Evolutionary conservation across 2,329 filamentous ascomycete genomes (phyloP).

Genomic region (Kalmusia sp.): DNA sequence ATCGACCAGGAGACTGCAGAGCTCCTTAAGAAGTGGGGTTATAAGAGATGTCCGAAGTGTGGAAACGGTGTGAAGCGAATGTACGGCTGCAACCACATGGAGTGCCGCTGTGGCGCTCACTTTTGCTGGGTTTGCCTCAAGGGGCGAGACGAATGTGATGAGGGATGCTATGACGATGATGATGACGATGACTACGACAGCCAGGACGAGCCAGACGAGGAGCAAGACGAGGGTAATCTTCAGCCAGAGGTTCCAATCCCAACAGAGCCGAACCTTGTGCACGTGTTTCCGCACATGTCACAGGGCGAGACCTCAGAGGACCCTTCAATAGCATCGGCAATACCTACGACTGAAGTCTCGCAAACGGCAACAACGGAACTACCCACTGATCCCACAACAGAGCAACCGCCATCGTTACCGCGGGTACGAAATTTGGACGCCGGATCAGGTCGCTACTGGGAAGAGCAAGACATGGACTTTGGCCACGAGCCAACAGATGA

Average conservation of each 20-base stretch:
- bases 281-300: not conserved
- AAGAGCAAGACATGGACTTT: conserved; percentile 36
- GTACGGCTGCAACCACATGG: conserved; percentile 58
- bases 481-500: conserved; percentile 45
- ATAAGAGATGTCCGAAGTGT: conserved; percentile 60
- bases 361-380: too few species aligned
- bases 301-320: conserved; percentile 10
- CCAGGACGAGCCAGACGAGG: conserved; percentile 32
- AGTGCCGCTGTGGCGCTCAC: conserved; percentile 58
- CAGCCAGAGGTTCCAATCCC: not conserved
- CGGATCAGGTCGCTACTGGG: conserved; percentile 40
- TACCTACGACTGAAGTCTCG: not conserved
- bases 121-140: conserved; percentile 57
- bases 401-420: conserved; percentile 4
- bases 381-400: not conserved
- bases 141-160: conserved; percentile 41
- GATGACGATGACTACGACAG: conserved; percentile 31
- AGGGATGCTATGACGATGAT: conserved; percentile 22
- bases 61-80: conserved; percentile 56
- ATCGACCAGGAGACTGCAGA: conserved; percentile 45
- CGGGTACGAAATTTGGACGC: conserved; percentile 43
- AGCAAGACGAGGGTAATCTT: conserved; percentile 24
- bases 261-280: not conserved
- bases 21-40: conserved; percentile 52
- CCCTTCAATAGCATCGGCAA: conserved; percentile 8